Base-by-base conservation (phyloP, 2,329 filamentous ascomycete species). In the Aspergillus aculeatus region DNA sequence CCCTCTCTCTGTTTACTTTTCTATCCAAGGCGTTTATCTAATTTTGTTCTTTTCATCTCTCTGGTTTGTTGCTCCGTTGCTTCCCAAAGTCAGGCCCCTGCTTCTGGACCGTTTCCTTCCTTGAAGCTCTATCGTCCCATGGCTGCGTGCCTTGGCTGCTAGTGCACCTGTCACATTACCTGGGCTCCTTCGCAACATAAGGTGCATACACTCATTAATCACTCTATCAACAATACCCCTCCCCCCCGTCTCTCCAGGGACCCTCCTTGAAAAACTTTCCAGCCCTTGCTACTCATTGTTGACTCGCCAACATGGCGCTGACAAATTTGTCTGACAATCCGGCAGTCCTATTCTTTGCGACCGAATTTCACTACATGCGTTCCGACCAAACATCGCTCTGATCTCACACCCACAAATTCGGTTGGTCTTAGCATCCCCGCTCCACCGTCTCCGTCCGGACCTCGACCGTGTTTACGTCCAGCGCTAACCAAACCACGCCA, bases 351-450 rank as follows among this genome's bases (percentile, higher is more conserved):
- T 56, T 29, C 44, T 61, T 50, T 35, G 49, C 51, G 11, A 41
- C 26, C 35, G 47, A 55, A 48, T 50, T 19, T 24, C 19, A 52
- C 47, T 55, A 47, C 54, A 71, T 63, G 66, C 64, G 54, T 50
- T 59, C 49, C 67, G 64, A 64, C 48, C 57, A 52, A 59, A 60
- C 51, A 50, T 59, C 31, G 31, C 55, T 58, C 19, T 61, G 52
- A 63, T 41, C 56, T 54, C 53, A 56, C 51, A 56, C 58, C 57
- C 59, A 57, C 50, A 52, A 62, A 63, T 62, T 61, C 62, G 65
- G 65, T 71, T 57, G 58, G 65, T 65, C 52, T 62, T 53, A 56
- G 54, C 54, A 56, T 60, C 55, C 60, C 56, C 61, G 59, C 63
- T 62, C 62, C 57, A 60, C 57, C 54, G 38, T 44, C 47, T 50